Evolutionary conservation across 2,329 filamentous ascomycete species (phyloP), one percentile per base, ranked within the genome.

Genomic region (Fusarium incarnatum): DNA sequence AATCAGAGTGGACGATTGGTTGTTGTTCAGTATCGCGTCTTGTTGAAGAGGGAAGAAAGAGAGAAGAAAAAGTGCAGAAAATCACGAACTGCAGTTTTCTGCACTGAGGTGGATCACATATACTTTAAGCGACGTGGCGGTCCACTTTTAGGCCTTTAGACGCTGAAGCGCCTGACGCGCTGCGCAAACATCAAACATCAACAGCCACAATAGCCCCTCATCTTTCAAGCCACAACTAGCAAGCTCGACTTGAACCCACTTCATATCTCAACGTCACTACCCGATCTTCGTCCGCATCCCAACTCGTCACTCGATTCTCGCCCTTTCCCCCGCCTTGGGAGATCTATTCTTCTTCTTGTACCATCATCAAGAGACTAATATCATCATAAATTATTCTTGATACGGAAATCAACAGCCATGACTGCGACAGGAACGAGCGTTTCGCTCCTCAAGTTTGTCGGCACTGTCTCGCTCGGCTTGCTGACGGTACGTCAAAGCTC

Each of bases 401-500:
- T 20, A 22, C 56, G 49, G 23, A 60, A 37, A 9, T 32, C 9
- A 53, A 58, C 10, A 60, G 73, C 78, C 80, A 92, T 94, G 88
- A 85, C 88, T 74, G 88, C 87, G 75, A 89, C 86, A 75, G 89
- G 90, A 75, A 89, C 86, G 76, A 89, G 89, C 77, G 85, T 97
- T 77, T 90, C 93, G 59, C 83, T 92, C 80, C 89, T 92, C 83
- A 98, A 98, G 84, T 97, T 98, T 80, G 92, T 98, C 73, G 95
- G 95, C 77, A 97, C 94, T 54, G 88, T 97, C 72, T 95, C 92
- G 75, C 87, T 98, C 61, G 95, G 95, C 69, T 87, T 98, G 60
- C 83, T 97, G 80, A 97, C 94, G 64, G 94, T 97, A 88, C 76
- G 91, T 84, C 48, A 37, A 59, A 18, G 28, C 37, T 45, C 32